These are phyloP conservation scores for Schwanniomyces yamadae DNA, from an alignment of 805 yeast species.

Conservation along the genomic window DNA sequence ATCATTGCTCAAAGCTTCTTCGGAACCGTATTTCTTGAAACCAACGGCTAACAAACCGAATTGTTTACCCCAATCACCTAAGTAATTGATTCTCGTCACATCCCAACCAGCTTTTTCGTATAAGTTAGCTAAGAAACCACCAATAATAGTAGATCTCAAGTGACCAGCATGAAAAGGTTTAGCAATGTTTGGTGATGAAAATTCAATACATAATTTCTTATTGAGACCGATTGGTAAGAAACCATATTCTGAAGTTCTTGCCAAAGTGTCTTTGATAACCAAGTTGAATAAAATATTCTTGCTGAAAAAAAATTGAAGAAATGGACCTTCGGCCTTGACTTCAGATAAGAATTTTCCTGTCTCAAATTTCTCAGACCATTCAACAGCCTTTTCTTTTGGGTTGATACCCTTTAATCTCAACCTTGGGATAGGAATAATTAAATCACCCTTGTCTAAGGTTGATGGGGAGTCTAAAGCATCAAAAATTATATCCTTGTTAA, in stretches of 20 bases:
- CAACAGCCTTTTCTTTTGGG: constrained; percentile 64
- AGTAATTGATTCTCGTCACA: constrained; percentile 88
- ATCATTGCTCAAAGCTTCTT: constrained; percentile 64
- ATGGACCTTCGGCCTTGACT: constrained; percentile 84
- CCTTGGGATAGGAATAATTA: constrained; percentile 89
- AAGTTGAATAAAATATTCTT: constrained; percentile 63
- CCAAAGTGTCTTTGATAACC: constrained; percentile 68
- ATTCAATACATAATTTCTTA: constrained; percentile 77
- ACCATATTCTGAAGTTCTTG: constrained; percentile 66
- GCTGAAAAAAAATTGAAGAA: constrained; percentile 83
- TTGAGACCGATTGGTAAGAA: constrained; percentile 68
- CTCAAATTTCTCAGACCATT: constrained; percentile 79
- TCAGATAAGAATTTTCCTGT: constrained; percentile 64
- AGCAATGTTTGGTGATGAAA: constrained; percentile 97
- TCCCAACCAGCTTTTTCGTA: constrained; percentile 91
- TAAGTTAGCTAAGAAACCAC: constrained; percentile 88
- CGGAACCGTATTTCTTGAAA: constrained; percentile 79
- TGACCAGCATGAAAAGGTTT: constrained; percentile 99
- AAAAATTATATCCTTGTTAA: constrained; percentile 65
- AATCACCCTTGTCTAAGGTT: constrained; percentile 87
- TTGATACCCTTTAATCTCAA: constrained; percentile 76
- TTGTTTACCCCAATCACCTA: constrained; percentile 99
- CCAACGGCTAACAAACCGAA: constrained; percentile 96
- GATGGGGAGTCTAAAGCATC: constrained; percentile 87
- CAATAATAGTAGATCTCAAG: constrained; percentile 94